Conservation (phyloP, 176 grass and related monocot species). For the Oryza coarctata region DNA sequence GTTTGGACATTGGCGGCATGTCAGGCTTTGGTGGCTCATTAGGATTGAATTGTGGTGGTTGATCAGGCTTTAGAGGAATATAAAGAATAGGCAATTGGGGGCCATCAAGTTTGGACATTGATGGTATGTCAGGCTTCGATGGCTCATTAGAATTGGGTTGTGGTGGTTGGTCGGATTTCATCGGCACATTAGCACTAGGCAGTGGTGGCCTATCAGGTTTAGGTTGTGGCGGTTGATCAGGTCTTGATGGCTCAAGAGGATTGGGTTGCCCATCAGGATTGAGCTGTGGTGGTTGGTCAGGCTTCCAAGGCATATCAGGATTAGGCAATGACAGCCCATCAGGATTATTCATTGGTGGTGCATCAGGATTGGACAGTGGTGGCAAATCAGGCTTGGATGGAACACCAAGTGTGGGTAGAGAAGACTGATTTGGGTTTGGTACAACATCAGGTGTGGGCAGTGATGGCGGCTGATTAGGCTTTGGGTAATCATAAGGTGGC, state of each 20-base stretch:
- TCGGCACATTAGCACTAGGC: neutral
- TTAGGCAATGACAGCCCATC: neutral
- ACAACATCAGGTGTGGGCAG: neutral
- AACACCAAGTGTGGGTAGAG: neutral
- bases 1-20: no score
- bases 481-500: neutral
- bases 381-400: neutral
- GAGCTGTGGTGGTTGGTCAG: neutral
- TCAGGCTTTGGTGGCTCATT: no score
- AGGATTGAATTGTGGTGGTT: neutral
- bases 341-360: neutral
- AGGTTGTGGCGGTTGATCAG: neutral
- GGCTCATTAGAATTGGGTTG: neutral
- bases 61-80: neutral
- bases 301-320: no score
- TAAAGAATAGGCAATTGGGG: neutral
- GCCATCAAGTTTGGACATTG: no score
- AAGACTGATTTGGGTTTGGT: neutral
- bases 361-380: neutral
- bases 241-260: neutral
- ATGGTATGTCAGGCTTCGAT: no score
- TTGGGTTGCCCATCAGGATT: neutral
- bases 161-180: neutral
- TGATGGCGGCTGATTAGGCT: neutral
- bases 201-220: neutral